Evolutionary conservation across 768 basidiomycete species (phyloP).

Genomic region (Hericium rajendrae): DNA sequence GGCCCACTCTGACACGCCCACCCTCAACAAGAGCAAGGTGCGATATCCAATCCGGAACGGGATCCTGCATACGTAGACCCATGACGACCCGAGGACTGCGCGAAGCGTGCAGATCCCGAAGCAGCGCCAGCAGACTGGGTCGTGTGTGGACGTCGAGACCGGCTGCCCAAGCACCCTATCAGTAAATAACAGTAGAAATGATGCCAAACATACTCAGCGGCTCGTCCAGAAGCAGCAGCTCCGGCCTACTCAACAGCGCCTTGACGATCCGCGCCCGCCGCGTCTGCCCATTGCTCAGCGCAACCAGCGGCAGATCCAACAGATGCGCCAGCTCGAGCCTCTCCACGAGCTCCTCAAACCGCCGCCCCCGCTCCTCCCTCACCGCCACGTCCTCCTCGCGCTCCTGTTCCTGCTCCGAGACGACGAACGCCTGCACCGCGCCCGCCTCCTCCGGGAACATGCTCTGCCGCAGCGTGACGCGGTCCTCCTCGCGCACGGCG

Average conservation of each 20-base stretch:
- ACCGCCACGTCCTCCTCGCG: conserved; percentile 10
- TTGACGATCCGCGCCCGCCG: conserved; percentile 75
- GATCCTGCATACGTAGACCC: conserved; percentile 60
- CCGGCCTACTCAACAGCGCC: conserved; percentile 60
- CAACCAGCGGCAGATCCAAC: conserved; percentile 77
- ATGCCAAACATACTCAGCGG: conserved; percentile 57
- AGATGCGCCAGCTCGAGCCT: conserved; percentile 49
- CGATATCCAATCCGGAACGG: conserved; percentile 62
- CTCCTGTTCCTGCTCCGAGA: neutral
- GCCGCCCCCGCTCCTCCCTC: conserved; percentile 18
- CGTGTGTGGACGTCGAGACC: conserved; percentile 65
- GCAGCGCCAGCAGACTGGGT: conserved; percentile 41
- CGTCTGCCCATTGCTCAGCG: conserved; percentile 88
- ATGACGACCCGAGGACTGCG: conserved; percentile 53
- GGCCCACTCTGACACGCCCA: conserved; percentile 41
- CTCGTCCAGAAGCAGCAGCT: conserved; percentile 82
- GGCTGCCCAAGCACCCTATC: conserved; percentile 32
- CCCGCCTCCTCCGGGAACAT: conserved; percentile 32
- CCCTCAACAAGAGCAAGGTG: conserved; percentile 50
- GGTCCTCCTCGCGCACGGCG: conserved; percentile 77
- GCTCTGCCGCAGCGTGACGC: conserved; percentile 61
- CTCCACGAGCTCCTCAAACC: conserved; percentile 43
- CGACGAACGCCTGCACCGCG: conserved; percentile 1
- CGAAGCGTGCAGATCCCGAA: conserved; percentile 41
- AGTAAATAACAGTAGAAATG: neutral